A percentile compares a stretch with the other conserved stretches of the same genome.
Conservation (phyloP, 768 basidiomycete species). For the Leccinum olivaceopallidum region DNA sequence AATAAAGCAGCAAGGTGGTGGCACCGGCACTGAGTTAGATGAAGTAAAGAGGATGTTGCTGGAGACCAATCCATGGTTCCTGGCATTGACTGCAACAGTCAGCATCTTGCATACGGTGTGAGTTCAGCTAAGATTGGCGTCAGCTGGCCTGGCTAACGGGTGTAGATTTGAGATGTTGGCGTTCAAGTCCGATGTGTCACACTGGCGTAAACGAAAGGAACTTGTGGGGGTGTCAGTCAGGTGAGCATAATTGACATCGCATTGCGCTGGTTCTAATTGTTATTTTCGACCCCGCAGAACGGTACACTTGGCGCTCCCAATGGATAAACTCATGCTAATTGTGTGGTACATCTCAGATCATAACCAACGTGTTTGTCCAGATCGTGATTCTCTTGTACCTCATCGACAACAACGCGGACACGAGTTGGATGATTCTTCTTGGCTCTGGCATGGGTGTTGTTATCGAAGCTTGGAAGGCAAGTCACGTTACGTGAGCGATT, state of each 20-base stretch:
- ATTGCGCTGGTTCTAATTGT: slow-evolving; percentile 20
- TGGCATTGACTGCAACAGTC: slow-evolving; percentile 81
- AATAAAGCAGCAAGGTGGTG: slow-evolving; percentile 68
- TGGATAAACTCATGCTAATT: slow-evolving; percentile 12
- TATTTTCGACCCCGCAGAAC: slow-evolving; percentile 42
- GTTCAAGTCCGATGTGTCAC: slow-evolving; percentile 92
- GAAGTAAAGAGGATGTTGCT: slow-evolving; percentile 94
- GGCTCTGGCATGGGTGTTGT: slow-evolving; percentile 80
- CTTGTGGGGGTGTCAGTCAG: slow-evolving; percentile 94
- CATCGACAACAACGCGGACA: slow-evolving; percentile 93
- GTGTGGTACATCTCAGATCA: slow-evolving; percentile 47
- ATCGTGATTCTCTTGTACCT: slow-evolving; percentile 88
- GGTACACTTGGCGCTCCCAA: slow-evolving; percentile 39
- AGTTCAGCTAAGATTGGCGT: slow-evolving; percentile 32
- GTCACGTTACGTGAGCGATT: slow-evolving; percentile 18
- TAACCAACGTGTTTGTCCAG: slow-evolving; percentile 96
- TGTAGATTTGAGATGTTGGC: slow-evolving; percentile 91
- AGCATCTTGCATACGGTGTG: slow-evolving; percentile 86
- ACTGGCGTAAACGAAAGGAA: slow-evolving; percentile 95
- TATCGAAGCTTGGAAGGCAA: slow-evolving; percentile 93
- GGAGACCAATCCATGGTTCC: slow-evolving; percentile 87
- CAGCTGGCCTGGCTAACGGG: slow-evolving; percentile 12
- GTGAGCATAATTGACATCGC: slow-evolving; percentile 39
- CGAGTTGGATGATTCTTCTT: slow-evolving; percentile 96
- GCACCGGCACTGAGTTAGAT: slow-evolving; percentile 74